phyloP scores from a whole-genome alignment of 2,329 filamentous ascomycete species.

The Botrytis galanthina region DNA sequence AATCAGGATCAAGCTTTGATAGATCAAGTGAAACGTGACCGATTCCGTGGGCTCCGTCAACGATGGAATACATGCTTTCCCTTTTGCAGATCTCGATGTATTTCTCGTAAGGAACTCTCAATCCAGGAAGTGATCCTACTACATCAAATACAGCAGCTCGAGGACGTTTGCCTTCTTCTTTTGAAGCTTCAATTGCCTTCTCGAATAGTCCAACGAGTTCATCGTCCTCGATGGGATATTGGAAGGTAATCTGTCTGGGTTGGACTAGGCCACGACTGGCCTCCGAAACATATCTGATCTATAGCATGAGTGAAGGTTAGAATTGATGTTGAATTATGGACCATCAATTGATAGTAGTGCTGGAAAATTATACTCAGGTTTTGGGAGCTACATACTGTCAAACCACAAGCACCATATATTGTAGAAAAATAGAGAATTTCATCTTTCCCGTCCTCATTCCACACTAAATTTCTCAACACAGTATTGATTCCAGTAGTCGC shows the following conservation, averaged over 20 bases:
- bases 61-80: constrained; percentile 64
- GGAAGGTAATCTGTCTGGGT: constrained; percentile 55
- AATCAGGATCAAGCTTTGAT: constrained; percentile 68
- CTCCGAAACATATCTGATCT: constrained; percentile 64
- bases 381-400: constrained; percentile 49
- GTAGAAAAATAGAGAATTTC: constrained; percentile 72
- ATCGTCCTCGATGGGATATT: constrained; percentile 69
- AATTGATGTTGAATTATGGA: neutral
- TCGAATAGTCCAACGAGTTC: constrained; percentile 63
- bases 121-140: constrained; percentile 74
- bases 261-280: constrained; percentile 48
- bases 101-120: constrained; percentile 74
- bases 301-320: neutral
- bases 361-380: neutral
- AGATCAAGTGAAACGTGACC: constrained; percentile 77
- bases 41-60: constrained; percentile 79
- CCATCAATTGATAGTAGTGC: neutral
- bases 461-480: constrained; percentile 72
- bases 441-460: constrained; percentile 59
- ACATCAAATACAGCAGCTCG: constrained; percentile 75
- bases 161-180: constrained; percentile 57
- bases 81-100: constrained; percentile 64
- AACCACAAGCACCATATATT: constrained; percentile 58
- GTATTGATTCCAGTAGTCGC: constrained; percentile 77
- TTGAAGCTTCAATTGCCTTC: constrained; percentile 52